These are phyloP conservation scores for Hyphodiscus hymeniophilus DNA, from an alignment of 495 filamentous ascomycete species.

Conservation along the genomic window DNA sequence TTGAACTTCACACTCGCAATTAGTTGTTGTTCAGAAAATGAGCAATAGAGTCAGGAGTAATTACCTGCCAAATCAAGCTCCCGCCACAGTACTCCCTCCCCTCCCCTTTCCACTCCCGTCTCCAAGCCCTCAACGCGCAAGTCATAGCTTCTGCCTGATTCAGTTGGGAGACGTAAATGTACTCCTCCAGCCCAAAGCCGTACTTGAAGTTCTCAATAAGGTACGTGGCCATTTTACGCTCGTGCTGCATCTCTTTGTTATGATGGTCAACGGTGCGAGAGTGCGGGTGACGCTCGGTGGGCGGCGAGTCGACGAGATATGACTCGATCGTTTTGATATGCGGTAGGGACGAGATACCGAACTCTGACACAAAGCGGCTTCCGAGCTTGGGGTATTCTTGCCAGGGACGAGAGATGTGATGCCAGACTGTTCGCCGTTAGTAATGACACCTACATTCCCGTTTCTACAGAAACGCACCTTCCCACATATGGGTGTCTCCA, in stretches of 20 bases:
- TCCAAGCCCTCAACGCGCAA: neutral
- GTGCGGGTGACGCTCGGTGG: neutral
- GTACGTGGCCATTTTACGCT: constrained; percentile 1
- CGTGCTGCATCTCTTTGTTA: constrained; percentile 1
- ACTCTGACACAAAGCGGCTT: constrained; percentile 4
- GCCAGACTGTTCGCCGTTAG: too few relatives aligned
- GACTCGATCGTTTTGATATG: constrained; percentile 3
- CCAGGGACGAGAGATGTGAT: neutral
- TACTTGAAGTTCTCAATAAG: constrained; percentile 5
- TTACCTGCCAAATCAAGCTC: constrained; percentile 3
- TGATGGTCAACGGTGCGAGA: constrained; percentile 1
- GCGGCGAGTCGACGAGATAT: neutral
- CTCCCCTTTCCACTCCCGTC: neutral
- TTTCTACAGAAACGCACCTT: too few relatives aligned
- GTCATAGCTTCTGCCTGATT: constrained; percentile 1
- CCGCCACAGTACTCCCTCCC: constrained; percentile 1
- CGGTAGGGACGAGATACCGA: constrained; percentile 1
- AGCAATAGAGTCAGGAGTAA: too few relatives aligned
- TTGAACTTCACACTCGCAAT: too few relatives aligned
- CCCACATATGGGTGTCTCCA: constrained; percentile 5
- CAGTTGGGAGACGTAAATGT: constrained; percentile 3
- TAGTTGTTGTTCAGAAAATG: too few relatives aligned
- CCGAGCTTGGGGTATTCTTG: constrained; percentile 1
- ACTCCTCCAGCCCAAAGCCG: neutral
- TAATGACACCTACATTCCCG: too few relatives aligned